Evolutionary conservation across 2,329 filamentous ascomycete species (phyloP).

Genomic region (Penicillium sp.): DNA sequence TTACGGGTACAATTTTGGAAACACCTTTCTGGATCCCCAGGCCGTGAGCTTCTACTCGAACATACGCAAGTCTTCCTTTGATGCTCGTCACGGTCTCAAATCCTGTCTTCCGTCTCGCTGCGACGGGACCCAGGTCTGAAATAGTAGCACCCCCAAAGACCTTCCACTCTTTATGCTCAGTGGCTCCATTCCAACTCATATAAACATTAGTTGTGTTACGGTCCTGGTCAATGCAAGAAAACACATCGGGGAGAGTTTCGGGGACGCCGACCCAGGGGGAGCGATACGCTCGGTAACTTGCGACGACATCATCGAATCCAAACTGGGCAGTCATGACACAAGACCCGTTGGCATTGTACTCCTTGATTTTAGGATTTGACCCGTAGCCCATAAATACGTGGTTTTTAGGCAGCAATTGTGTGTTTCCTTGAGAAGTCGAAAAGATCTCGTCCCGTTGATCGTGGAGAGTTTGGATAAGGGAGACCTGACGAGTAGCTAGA

Average conservation of each 20-base stretch:
- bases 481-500: slow-evolving; percentile 7
- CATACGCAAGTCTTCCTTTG: too few species aligned
- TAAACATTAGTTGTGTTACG: slow-evolving; percentile 25
- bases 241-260: slow-evolving; percentile 17
- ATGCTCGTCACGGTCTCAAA: neutral
- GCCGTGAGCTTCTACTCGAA: too few species aligned
- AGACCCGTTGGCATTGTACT: slow-evolving; percentile 24
- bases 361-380: slow-evolving; percentile 28
- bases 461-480: neutral
- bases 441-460: slow-evolving; percentile 7
- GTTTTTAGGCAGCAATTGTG: slow-evolving; percentile 13
- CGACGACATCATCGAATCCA: slow-evolving; percentile 24
- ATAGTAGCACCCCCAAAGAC: slow-evolving; percentile 1
- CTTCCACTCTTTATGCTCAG: slow-evolving; percentile 30
- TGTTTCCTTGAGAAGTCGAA: slow-evolving; percentile 17
- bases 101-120: neutral
- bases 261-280: slow-evolving; percentile 25
- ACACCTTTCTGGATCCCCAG: too few species aligned
- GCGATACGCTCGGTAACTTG: slow-evolving; percentile 33
- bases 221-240: slow-evolving; percentile 15
- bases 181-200: slow-evolving; percentile 44
- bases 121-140: neutral
- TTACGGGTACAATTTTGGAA: too few species aligned
- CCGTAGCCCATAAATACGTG: slow-evolving; percentile 12
- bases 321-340: slow-evolving; percentile 36